Evolutionary conservation across 1,284 basidiomycete genomes (phyloP).

Genomic region (Naganishia sp.): DNA sequence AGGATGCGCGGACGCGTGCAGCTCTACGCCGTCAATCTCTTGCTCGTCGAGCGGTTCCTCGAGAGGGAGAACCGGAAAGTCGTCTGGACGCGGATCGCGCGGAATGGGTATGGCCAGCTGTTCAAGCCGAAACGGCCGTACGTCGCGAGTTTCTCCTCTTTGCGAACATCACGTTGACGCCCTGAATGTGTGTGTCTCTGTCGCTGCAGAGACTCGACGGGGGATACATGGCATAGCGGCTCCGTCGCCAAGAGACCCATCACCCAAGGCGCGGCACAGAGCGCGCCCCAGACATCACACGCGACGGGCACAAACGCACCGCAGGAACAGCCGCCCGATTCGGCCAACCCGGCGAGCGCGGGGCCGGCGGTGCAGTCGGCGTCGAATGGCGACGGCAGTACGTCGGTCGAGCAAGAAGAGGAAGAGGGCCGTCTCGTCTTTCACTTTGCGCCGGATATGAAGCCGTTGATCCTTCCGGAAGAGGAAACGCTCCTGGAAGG

Average conservation of each 20-base stretch:
- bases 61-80: conserved; percentile 41
- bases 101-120: conserved; percentile 51
- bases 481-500: conserved; percentile 65
- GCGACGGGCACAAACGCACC: conserved; percentile 6
- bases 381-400: neutral
- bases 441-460: conserved; percentile 77
- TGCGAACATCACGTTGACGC: neutral
- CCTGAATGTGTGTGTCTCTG: neutral
- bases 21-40: conserved; percentile 52
- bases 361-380: conserved; percentile 35
- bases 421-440: conserved; percentile 61
- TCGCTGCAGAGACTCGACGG: conserved; percentile 27
- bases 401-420: conserved; percentile 4
- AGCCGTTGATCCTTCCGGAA: conserved; percentile 65
- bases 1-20: conserved; percentile 38
- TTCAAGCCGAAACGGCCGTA: conserved; percentile 47
- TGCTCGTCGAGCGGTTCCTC: conserved; percentile 47
- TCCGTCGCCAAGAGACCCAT: conserved; percentile 17
- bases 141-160: conserved; percentile 29
- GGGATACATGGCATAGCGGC: conserved; percentile 23
- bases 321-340: conserved; percentile 32
- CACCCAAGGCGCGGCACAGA: neutral
- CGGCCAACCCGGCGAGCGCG: conserved; percentile 34
- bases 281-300: neutral
- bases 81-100: conserved; percentile 52